These are phyloP conservation scores for Fusarium multiceps DNA, from an alignment of 2,329 filamentous ascomycete genomes.

Conservation along the genomic window DNA sequence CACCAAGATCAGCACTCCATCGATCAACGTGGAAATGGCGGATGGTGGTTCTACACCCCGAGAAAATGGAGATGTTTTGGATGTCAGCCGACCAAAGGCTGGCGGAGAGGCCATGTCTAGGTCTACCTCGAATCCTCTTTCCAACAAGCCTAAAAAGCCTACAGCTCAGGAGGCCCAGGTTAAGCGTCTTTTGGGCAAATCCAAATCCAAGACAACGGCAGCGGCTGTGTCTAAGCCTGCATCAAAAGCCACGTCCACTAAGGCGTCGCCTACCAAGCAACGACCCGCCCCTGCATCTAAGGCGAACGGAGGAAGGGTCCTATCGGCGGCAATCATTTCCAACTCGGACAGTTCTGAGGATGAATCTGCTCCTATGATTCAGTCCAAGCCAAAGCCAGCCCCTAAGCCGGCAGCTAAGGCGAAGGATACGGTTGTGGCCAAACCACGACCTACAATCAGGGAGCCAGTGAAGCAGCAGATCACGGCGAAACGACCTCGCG, in stretches of 20 bases:
- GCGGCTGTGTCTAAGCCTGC: slow-evolving; percentile 51
- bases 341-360: slow-evolving; percentile 68
- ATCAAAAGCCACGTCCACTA: slow-evolving; percentile 53
- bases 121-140: slow-evolving; percentile 63
- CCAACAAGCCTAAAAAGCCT: slow-evolving; percentile 67
- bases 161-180: slow-evolving; percentile 65
- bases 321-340: slow-evolving; percentile 67
- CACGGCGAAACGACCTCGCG: slow-evolving; percentile 62
- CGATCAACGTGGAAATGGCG: slow-evolving; percentile 61
- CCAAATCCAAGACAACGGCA: slow-evolving; percentile 51
- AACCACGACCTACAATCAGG: slow-evolving; percentile 43
- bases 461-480: slow-evolving; percentile 52
- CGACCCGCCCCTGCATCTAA: slow-evolving; percentile 47
- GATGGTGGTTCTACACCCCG: slow-evolving; percentile 59
- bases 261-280: slow-evolving; percentile 57
- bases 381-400: slow-evolving; percentile 47
- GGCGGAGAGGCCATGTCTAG: slow-evolving; percentile 60
- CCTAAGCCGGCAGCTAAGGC: slow-evolving; percentile 41
- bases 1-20: slow-evolving; percentile 63
- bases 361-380: slow-evolving; percentile 55
- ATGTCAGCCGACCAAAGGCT: slow-evolving; percentile 47
- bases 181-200: slow-evolving; percentile 62
- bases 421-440: slow-evolving; percentile 51
- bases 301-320: slow-evolving; percentile 57
- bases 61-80: slow-evolving; percentile 51